Conservation (phyloP, 495 filamentous ascomycete species). For the Geoglossum glabrum region DNA sequence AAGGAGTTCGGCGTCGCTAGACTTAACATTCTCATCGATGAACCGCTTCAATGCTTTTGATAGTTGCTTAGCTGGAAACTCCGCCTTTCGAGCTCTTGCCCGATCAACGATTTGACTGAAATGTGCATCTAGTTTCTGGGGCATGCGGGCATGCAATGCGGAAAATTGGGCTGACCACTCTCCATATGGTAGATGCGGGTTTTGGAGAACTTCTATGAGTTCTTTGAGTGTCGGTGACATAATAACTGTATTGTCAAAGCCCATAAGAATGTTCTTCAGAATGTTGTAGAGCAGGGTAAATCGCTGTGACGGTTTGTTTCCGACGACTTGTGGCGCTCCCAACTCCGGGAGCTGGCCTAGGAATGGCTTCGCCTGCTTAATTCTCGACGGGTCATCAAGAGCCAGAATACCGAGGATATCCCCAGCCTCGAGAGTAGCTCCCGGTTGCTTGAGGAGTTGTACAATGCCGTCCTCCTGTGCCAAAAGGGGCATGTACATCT, state of each 20-base stretch:
- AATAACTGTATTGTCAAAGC: slow-evolving; percentile 94
- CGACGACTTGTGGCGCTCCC: slow-evolving; percentile 66
- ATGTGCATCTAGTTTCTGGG: slow-evolving; percentile 65
- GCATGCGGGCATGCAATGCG: slow-evolving; percentile 89
- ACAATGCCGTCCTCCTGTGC: slow-evolving; percentile 95
- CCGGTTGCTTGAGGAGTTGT: slow-evolving; percentile 97
- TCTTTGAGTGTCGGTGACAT: slow-evolving; percentile 80
- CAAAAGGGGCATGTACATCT: slow-evolving; percentile 99
- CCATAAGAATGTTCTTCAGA: slow-evolving; percentile 73
- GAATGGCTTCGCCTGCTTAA: slow-evolving; percentile 97
- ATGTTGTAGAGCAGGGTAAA: slow-evolving; percentile 60
- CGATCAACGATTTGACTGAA: slow-evolving; percentile 73
- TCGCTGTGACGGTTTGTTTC: slow-evolving; percentile 78
- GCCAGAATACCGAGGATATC: slow-evolving; percentile 97
- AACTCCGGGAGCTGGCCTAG: slow-evolving; percentile 75
- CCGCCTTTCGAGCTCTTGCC: slow-evolving; percentile 48
- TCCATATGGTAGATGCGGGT: slow-evolving; percentile 81
- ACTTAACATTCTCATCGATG: slow-evolving; percentile 63
- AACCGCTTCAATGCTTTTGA: slow-evolving; percentile 69
- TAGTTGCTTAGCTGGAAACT: slow-evolving; percentile 86
- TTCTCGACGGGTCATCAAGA: slow-evolving; percentile 84
- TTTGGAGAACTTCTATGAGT: slow-evolving; percentile 71
- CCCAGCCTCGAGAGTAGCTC: slow-evolving; percentile 90
- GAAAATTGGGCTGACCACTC: slow-evolving; percentile 93
- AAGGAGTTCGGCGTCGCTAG: slow-evolving; percentile 47